Evolutionary conservation across 768 basidiomycete species (phyloP).

Genomic region (Nidula microcarpa): DNA sequence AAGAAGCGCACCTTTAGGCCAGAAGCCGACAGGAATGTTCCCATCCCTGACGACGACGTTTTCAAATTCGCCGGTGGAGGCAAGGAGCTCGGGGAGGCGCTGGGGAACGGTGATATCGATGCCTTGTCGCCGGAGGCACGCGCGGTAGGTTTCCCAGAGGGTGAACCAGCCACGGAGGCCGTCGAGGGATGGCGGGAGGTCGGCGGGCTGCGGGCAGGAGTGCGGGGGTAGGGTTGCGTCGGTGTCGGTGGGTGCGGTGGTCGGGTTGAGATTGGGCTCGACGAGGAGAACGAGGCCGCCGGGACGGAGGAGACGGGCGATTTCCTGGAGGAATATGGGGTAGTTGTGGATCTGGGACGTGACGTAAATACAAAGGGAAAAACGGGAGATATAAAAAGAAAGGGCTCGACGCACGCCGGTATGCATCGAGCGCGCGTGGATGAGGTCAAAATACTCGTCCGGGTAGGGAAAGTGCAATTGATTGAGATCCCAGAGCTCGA

Average conservation of each 20-base stretch:
- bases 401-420: slow-evolving; percentile 46
- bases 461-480: slow-evolving; percentile 60
- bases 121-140: slow-evolving; percentile 45
- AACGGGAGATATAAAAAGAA: slow-evolving; percentile 1
- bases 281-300: slow-evolving; percentile 68
- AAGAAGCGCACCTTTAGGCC: slow-evolving; percentile 49
- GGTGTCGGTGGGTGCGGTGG: background rate
- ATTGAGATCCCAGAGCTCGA: slow-evolving; percentile 70
- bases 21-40: slow-evolving; percentile 66
- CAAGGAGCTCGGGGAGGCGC: slow-evolving; percentile 47
- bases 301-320: slow-evolving; percentile 64
- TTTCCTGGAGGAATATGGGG: slow-evolving; percentile 55
- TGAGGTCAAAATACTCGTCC: slow-evolving; percentile 59
- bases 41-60: slow-evolving; percentile 52
- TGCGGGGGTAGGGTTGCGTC: background rate
- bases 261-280: slow-evolving; percentile 55
- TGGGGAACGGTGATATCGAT: slow-evolving; percentile 59
- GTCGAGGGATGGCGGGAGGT: slow-evolving; percentile 5
- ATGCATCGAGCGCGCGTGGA: slow-evolving; percentile 69
- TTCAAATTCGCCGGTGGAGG: slow-evolving; percentile 50
- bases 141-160: slow-evolving; percentile 61
- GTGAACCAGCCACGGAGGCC: slow-evolving; percentile 49
- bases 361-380: slow-evolving; percentile 1
- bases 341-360: slow-evolving; percentile 57
- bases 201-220: background rate